phyloP scores from a whole-genome alignment of 2,329 filamentous ascomycete genomes.

The Elsinoe fawcettii region DNA sequence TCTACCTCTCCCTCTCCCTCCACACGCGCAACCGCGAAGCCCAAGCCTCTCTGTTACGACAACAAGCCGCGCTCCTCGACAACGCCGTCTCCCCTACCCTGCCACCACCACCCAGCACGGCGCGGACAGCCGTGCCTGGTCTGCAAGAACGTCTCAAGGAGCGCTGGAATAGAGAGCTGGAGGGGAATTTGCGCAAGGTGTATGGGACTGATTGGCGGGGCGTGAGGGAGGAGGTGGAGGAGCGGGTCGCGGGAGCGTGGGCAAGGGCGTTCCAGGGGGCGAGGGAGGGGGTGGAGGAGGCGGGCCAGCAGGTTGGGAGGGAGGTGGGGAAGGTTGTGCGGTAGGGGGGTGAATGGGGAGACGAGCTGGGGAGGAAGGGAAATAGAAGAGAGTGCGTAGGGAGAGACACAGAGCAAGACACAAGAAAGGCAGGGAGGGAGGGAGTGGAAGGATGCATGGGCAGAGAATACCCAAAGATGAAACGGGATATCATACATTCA shows the following conservation, averaged over 20 bases:
- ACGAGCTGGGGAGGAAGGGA: neutral
- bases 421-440: neutral
- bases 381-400: too few relatives aligned
- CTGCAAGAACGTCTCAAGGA: conserved; percentile 43
- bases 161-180: conserved; percentile 42
- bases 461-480: neutral
- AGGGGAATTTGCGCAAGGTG: conserved; percentile 35
- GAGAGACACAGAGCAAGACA: too few relatives aligned
- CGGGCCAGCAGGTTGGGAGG: neutral
- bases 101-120: conserved; percentile 31
- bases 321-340: neutral
- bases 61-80: conserved; percentile 38
- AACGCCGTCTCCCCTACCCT: conserved; percentile 39
- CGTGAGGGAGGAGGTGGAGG: conserved; percentile 35
- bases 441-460: neutral
- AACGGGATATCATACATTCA: neutral
- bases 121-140: conserved; percentile 34
- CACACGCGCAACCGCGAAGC: conserved; percentile 41
- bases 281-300: conserved; percentile 13
- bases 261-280: conserved; percentile 8
- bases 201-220: conserved; percentile 41
- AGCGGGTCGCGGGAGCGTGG: conserved; percentile 25
- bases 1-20: conserved; percentile 34
- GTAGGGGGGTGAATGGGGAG: neutral
- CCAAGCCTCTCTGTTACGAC: conserved; percentile 40